Evolutionary conservation across 306 rosid genomes (phyloP).

Genomic region (Quercus robur): DNA sequence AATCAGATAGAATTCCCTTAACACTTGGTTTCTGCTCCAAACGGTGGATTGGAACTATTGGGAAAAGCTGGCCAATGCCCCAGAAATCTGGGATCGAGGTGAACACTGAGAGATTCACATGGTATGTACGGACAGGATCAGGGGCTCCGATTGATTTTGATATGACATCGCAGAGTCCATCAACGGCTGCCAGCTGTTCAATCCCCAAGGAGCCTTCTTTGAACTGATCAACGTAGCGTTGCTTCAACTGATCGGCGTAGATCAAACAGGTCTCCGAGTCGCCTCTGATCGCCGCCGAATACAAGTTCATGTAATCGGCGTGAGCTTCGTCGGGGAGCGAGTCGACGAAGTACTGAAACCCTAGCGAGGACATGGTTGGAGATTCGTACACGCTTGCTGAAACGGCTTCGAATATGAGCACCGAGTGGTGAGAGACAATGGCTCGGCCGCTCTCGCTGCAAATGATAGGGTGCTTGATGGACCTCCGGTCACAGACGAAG

Average conservation of each 20-base stretch:
- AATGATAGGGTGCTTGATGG: conserved; percentile 65
- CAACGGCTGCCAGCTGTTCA: conserved; percentile 84
- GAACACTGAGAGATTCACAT: conserved; percentile 79
- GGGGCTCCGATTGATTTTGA: conserved; percentile 59
- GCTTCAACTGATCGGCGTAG: conserved; percentile 67
- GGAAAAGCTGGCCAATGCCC: conserved; percentile 78
- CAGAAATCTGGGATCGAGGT: conserved; percentile 88
- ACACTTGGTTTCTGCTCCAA: conserved; percentile 63
- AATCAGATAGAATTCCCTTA: conserved; percentile 70
- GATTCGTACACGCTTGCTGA: conserved; percentile 32
- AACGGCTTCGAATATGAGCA: conserved; percentile 68
- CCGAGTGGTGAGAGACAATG: conserved; percentile 81
- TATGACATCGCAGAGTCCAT: conserved; percentile 68
- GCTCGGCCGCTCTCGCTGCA: conserved; percentile 91
- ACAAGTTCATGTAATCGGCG: conserved; percentile 44
- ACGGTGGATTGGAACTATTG: conserved; percentile 86
- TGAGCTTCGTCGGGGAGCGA: conserved; percentile 67
- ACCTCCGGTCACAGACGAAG: conserved; percentile 56
- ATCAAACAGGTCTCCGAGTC: conserved; percentile 57
- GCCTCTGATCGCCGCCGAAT: conserved; percentile 51
- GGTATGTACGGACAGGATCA: conserved; percentile 58
- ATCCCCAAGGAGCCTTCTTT: conserved; percentile 70
- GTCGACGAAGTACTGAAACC: conserved; percentile 50
- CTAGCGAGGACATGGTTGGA: conserved; percentile 40
- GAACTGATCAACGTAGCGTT: conserved; percentile 71